These are phyloP conservation scores for Irpex sp. DNA, from an alignment of 1,284 basidiomycete species.

Conservation along the genomic window DNA sequence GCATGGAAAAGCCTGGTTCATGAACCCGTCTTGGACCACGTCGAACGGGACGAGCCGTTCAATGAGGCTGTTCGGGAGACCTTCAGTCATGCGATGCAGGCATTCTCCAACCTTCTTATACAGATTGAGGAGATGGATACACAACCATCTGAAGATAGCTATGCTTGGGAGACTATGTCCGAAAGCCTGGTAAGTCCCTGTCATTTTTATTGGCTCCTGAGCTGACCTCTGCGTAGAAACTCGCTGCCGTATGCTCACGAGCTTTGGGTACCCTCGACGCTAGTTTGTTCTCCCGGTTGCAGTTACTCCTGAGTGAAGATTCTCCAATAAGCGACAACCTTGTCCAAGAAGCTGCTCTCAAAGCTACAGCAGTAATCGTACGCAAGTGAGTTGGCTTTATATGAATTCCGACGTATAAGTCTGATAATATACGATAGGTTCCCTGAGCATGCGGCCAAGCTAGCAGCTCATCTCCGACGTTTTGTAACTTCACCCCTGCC, in stretches of 20 bases:
- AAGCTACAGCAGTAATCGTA: conserved; percentile 77
- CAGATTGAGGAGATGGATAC: conserved; percentile 80
- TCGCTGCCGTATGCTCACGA: conserved; percentile 82
- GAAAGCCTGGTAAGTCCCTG: conserved; percentile 57
- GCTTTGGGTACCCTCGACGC: conserved; percentile 69
- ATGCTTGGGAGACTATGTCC: conserved; percentile 85
- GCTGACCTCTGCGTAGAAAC: conserved; percentile 56
- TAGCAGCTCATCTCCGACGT: conserved; percentile 81
- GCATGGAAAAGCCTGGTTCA: conserved; percentile 73
- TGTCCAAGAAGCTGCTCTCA: conserved; percentile 84
- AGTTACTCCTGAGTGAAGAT: conserved; percentile 76
- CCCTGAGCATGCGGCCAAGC: conserved; percentile 71
- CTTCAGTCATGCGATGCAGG: conserved; percentile 61
- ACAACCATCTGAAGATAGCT: conserved; percentile 77
- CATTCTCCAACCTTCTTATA: conserved; percentile 67
- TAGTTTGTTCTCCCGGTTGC: conserved; percentile 69
- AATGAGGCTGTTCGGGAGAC: conserved; percentile 44
- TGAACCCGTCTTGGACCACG: conserved; percentile 39
- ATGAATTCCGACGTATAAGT: neutral
- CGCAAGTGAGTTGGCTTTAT: conserved; percentile 57
- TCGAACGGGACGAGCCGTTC: conserved; percentile 38
- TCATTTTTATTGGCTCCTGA: neutral
- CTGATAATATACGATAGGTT: conserved; percentile 48
- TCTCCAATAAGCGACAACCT: conserved; percentile 79
- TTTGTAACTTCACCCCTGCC: conserved; percentile 88